Base-by-base conservation (phyloP, 305 asterid species). In the Fraxinus floribunda region DNA sequence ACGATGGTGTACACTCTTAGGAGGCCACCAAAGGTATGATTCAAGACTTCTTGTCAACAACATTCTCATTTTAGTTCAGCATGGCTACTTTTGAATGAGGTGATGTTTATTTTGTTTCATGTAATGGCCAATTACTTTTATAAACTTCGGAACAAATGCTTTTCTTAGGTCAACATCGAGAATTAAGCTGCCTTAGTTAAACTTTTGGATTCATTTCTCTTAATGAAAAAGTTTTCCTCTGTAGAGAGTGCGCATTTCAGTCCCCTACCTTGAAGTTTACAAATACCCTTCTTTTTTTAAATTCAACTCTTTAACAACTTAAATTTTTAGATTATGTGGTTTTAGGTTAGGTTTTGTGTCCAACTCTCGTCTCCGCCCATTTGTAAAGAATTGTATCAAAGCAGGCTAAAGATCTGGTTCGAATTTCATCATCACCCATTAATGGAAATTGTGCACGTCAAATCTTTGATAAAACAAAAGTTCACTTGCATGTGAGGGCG, bases 1-100 rank as follows among this genome's bases (percentile, higher is more conserved):
- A 91, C 94, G 66, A 89, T 91, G 94, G 86, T 87, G 36, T 91
- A 91, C 71, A 86, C 90, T 6, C 86, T 91, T 75, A 85, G 94
- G 74, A 86, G 92, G 89, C 91, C 92, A 2, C 94, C 94, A 70
- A 87, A 84, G 93, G 94, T 89, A 88, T 0, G 57, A 7, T 55
- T 5, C 15, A 26, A 44, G 7, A 15, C 4, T n/a, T 29, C 35
- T 57, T 60, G 18, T 38, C 11, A 9, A 24, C 24, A 3, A 9
- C 26, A 62, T 39, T 75, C 64, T 38, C 70, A 38, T 76, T 38
- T 76, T 52, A 13, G 10, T 70, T 70, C 75, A 64, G 35, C 9
- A 70, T 70, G 75, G 41, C 75, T 30, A 29, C 39, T 30, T 70
- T 70, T 71, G 76, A 71, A 71, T 24, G 36, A 68, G 38, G 74